Evolutionary conservation across 2,329 filamentous ascomycete species (phyloP).

Genomic region (Aspergillus japonicus): DNA sequence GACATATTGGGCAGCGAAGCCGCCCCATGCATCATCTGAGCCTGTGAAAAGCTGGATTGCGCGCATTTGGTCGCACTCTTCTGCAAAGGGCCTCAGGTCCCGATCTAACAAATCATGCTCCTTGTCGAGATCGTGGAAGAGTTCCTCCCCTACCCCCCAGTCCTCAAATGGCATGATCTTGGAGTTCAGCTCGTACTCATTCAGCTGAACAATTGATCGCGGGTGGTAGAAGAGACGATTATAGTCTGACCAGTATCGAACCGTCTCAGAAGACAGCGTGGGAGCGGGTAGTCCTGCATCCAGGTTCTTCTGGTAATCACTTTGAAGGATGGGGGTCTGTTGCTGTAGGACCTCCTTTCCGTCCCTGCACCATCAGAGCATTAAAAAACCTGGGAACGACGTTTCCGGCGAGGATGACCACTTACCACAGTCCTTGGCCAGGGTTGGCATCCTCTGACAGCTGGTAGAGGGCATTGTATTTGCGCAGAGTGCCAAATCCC

Average conservation of each 20-base stretch:
- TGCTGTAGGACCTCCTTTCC: constrained; percentile 67
- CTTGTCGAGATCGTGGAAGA: constrained; percentile 70
- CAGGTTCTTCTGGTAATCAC: constrained; percentile 75
- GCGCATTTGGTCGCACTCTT: constrained; percentile 92
- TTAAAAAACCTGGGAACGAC: neutral
- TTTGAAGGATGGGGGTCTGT: constrained; percentile 65
- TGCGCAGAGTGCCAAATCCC: constrained; percentile 82
- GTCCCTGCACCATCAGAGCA: constrained; percentile 51
- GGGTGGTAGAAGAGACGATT: constrained; percentile 92
- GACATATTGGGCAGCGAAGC: constrained; percentile 70
- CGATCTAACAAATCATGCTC: constrained; percentile 86
- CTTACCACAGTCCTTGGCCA: constrained; percentile 48
- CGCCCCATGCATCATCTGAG: constrained; percentile 77
- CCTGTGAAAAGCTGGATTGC: constrained; percentile 75
- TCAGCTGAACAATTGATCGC: constrained; percentile 78
- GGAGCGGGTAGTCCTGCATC: constrained; percentile 67
- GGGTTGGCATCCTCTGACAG: constrained; percentile 39
- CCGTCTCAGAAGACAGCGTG: constrained; percentile 63
- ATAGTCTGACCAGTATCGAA: constrained; percentile 98
- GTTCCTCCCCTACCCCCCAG: constrained; percentile 69
- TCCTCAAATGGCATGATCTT: constrained; percentile 78
- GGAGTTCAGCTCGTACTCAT: constrained; percentile 82
- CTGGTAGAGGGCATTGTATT: constrained; percentile 86
- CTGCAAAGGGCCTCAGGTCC: constrained; percentile 82
- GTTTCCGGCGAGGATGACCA: neutral